phyloP scores from a whole-genome alignment of 2,329 filamentous ascomycete genomes.

The Aspergillus awamori region DNA sequence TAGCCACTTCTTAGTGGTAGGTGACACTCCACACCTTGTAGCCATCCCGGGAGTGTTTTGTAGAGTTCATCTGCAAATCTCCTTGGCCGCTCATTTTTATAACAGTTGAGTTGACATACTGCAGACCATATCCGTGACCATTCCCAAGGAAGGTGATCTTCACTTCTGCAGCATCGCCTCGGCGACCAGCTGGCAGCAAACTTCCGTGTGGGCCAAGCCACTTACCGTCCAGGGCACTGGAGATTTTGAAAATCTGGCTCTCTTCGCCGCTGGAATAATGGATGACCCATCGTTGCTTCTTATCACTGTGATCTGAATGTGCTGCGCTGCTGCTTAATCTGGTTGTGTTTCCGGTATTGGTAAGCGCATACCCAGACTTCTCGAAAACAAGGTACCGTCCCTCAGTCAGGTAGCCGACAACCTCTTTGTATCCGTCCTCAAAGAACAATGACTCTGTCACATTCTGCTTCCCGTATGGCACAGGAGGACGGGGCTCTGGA shows the following conservation, averaged over 20 bases:
- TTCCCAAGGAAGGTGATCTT: constrained; percentile 40
- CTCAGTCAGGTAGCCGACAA: constrained; percentile 57
- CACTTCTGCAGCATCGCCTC: constrained; percentile 30
- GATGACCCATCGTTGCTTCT: constrained; percentile 55
- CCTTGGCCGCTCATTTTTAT: constrained; percentile 13
- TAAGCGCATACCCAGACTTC: constrained; percentile 48
- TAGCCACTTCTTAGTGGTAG: constrained; percentile 27
- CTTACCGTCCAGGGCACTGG: constrained; percentile 46
- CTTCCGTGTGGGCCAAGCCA: constrained; percentile 36
- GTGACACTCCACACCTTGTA: constrained; percentile 40
- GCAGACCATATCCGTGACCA: constrained; percentile 39
- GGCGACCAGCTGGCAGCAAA: constrained; percentile 24
- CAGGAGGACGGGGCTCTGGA: constrained; percentile 43
- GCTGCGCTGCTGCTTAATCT: constrained; percentile 28
- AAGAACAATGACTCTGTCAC: constrained; percentile 40
- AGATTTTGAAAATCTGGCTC: constrained; percentile 43
- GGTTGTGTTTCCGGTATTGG: constrained; percentile 30
- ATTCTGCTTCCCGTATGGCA: constrained; percentile 53
- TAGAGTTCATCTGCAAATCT: constrained; percentile 9
- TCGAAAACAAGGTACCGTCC: constrained; percentile 59
- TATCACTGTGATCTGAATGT: constrained; percentile 41
- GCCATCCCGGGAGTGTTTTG: constrained; percentile 12
- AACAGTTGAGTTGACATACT: constrained; percentile 26
- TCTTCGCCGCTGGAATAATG: constrained; percentile 44
- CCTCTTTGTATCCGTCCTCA: constrained; percentile 59